Conservation (phyloP, 768 basidiomycete genomes). For the Fomitopsis pulvina region DNA sequence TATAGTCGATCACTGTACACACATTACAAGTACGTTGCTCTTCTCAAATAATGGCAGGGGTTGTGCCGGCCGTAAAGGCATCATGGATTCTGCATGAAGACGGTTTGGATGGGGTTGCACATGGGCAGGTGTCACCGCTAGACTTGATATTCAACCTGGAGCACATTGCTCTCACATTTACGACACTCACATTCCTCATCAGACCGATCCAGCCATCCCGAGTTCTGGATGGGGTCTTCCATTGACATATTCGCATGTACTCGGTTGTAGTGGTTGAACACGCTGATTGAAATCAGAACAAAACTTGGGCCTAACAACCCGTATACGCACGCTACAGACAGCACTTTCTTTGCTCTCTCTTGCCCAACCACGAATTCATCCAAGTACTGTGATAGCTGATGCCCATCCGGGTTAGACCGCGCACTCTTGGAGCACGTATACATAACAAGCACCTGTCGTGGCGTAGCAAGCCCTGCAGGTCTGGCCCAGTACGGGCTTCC, state of each 20-base stretch:
- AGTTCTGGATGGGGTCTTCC: conserved; percentile 26
- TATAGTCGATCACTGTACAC: conserved; percentile 16
- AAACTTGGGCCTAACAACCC: background rate
- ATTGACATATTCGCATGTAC: conserved; percentile 62
- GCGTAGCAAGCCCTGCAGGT: conserved; percentile 52
- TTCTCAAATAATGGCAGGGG: conserved; percentile 74
- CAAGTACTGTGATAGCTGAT: conserved; percentile 75
- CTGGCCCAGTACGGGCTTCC: conserved; percentile 18
- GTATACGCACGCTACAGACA: conserved; percentile 82
- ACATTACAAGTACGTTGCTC: conserved; percentile 94
- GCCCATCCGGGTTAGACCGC: background rate
- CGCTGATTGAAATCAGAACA: conserved; percentile 36
- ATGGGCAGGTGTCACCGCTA: conserved; percentile 47
- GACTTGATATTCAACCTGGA: conserved; percentile 11
- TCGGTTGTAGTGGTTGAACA: conserved; percentile 94
- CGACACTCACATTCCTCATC: conserved; percentile 12
- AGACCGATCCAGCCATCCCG: conserved; percentile 3
- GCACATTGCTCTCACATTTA: conserved; percentile 8
- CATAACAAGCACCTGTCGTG: conserved; percentile 36
- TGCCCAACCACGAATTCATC: conserved; percentile 91
- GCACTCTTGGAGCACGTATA: background rate
- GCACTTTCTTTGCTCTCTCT: conserved; percentile 85
- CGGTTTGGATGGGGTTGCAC: conserved; percentile 54
- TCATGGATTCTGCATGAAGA: conserved; percentile 11
- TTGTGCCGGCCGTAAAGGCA: conserved; percentile 34